These are phyloP conservation scores for Scalesia atractyloides DNA, from an alignment of 129 eudicot species.

Conservation along the genomic window DNA sequence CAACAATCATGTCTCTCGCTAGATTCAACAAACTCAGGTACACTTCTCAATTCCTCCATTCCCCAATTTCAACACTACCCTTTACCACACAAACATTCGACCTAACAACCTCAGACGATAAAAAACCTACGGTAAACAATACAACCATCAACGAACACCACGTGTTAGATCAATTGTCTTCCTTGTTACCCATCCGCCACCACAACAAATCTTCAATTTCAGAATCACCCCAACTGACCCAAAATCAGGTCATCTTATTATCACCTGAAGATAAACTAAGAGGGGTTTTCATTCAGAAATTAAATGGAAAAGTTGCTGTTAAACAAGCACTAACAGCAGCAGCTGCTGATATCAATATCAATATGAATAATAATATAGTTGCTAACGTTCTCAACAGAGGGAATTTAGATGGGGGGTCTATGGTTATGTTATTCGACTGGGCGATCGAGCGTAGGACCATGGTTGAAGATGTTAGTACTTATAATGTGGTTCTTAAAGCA, in stretches of 20 bases:
- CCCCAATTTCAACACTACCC: neutral
- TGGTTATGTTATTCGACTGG: slow-evolving; percentile 82
- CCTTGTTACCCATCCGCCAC: slow-evolving; percentile 58
- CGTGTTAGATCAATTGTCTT: slow-evolving; percentile 53
- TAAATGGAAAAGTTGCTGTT: slow-evolving; percentile 53
- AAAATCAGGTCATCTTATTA: slow-evolving; percentile 34
- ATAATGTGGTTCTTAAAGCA: slow-evolving; percentile 58
- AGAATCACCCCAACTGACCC: slow-evolving; percentile 3
- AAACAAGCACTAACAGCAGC: slow-evolving; percentile 47
- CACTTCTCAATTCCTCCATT: neutral
- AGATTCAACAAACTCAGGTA: slow-evolving; percentile 30
- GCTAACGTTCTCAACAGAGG: slow-evolving; percentile 71
- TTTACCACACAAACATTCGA: slow-evolving; percentile 24
- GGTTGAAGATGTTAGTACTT: slow-evolving; percentile 32
- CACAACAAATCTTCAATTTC: slow-evolving; percentile 16
- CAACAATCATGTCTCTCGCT: slow-evolving; percentile 16
- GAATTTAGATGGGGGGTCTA: slow-evolving; percentile 54
- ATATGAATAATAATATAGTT: slow-evolving; percentile 47
- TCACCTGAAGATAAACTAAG: slow-evolving; percentile 70
- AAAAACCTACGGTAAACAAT: slow-evolving; percentile 9
- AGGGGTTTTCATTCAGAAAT: slow-evolving; percentile 74
- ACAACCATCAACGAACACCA: slow-evolving; percentile 36
- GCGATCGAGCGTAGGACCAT: slow-evolving; percentile 45
- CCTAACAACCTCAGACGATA: slow-evolving; percentile 2
- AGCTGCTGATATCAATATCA: slow-evolving; percentile 49